Evolutionary conservation across 176 grass and related monocot genomes (phyloP).

Genomic region (Musa troglodytarum): DNA sequence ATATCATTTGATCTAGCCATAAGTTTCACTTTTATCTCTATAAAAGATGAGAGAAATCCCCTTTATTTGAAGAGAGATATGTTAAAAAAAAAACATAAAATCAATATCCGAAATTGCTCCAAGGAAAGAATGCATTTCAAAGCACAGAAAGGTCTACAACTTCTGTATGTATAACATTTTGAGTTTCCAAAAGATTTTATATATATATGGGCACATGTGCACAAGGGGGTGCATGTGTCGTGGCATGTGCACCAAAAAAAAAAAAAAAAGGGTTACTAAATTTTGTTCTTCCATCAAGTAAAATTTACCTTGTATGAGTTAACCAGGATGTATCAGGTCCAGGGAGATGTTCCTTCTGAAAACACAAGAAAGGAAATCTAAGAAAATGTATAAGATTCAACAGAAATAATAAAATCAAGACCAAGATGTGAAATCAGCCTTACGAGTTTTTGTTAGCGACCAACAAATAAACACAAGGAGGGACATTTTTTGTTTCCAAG

Average conservation of each 20-base stretch:
- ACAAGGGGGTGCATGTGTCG: too few relatives aligned
- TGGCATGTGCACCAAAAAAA: background rate
- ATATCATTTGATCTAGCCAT: slow-evolving; percentile 31
- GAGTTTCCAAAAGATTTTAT: too few relatives aligned
- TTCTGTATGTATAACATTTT: too few relatives aligned
- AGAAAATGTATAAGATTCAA: background rate
- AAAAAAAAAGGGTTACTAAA: too few relatives aligned
- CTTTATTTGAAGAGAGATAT: too few relatives aligned
- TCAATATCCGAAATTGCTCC: too few relatives aligned
- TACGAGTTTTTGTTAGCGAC: slow-evolving; percentile 9
- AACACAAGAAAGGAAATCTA: background rate
- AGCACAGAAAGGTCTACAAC: too few relatives aligned
- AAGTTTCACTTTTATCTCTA: slow-evolving; percentile 23
- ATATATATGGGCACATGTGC: too few relatives aligned
- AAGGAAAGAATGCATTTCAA: too few relatives aligned
- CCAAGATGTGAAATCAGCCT: background rate
- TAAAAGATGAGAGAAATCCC: background rate
- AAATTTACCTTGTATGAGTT: background rate
- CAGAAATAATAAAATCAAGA: background rate
- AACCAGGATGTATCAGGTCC: too few relatives aligned
- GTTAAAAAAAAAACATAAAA: background rate
- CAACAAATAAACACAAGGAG: slow-evolving; percentile 16
- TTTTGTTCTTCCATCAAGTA: too few relatives aligned
- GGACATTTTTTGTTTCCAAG: background rate
- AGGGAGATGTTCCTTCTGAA: too few relatives aligned